Evolutionary conservation across 1,284 basidiomycete genomes (phyloP), one percentile per base, ranked within the genome.

Genomic region (Sphagnurus paluster): DNA sequence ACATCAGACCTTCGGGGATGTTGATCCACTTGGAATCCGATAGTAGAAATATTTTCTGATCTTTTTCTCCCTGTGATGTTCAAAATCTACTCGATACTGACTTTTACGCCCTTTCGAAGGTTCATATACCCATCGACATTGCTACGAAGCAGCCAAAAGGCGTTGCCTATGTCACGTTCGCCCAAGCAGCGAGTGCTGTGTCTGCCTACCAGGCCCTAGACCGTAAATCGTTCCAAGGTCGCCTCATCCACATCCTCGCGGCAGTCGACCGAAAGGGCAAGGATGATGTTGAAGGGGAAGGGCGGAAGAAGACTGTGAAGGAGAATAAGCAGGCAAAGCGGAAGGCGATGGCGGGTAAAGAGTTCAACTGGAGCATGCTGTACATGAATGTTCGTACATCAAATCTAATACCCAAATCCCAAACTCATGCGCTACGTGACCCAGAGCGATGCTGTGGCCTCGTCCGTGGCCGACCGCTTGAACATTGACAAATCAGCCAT

Each of bases 361-460:
- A 93, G 52, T 95, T 98, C 61, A 97, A 96, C 66, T 99, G 96
- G 96, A 87, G 86, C 36, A 90, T 93, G 76, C 66, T 98, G 51
- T 98, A 96, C 63, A 96, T 98, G 93, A 98, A 97, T 75, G 93
- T 94, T 71, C 68, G 90, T 86, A 56, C 25, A 50, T 44, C 55
- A 41, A 45, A 50, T 39, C 36, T 35, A 32, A 26, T 25, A 33
- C 24, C 34, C 33, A 10, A 5, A n/a, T 33, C 14, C 23, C 24
- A 36, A 34, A 17, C 24, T 50, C 52, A 59, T 55, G 49, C 35
- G 47, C 37, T 44, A 25, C 29, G 30, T 33, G 13, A 30, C 42
- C 19, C 60, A 96, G 93, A 89, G 87, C 52, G 92, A 96, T 61
- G 91, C 93, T 8, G 91, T 95, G 0, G 84, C 86, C 0, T 83